Base-by-base conservation (phyloP, 2,329 filamentous ascomycete genomes). In the Pseudogymnoascus sp. region DNA sequence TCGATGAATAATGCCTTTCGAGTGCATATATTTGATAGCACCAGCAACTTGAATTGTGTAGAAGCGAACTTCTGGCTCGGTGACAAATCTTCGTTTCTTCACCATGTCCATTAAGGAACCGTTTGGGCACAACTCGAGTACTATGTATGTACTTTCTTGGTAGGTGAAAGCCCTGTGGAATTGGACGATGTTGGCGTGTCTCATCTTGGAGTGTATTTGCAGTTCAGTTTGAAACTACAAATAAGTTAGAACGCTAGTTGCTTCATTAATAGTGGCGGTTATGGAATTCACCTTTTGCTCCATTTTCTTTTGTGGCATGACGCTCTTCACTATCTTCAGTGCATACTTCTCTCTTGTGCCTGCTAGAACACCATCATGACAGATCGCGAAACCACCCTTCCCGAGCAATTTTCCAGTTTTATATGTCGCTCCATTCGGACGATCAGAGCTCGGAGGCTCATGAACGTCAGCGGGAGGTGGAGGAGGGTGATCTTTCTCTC, bases 81-180 rank as follows among this genome's bases (percentile, higher is more conserved):
- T 96, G 61, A 99, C 79, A 59, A 88, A 91, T 71, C 89, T 94
- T 67, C 94, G 82, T 68, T 89, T 89, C 76, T 95, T 95, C 64
- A 97, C 90, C 86, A 96, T 95, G 71, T 97, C 94, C 84, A 96
- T 96, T 15, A 99, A 82, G 18, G 92, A 96, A 48, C 94, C 94
- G 71, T 97, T 97, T 59, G 90, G 87, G 72, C 94, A 99, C 45
- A 99, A 78, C 72, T 99, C 92, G 26, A 99, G 80, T 52, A 97
- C 89, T 56, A 99, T 88, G 68, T 95, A 99, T 61, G 94, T 97
- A 72, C 86, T 92, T 64, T 83, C 85, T 65, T 90, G 81, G 72
- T 92, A 95, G 10, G 92, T 88, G 71, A 99, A 99, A 33, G 94
- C 94, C 67, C 92, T 85, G 68, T 95, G 84, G 73, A 99, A 99